These are phyloP conservation scores for Tuber aestivum DNA, from an alignment of 495 filamentous ascomycete genomes.

Conservation along the genomic window DNA sequence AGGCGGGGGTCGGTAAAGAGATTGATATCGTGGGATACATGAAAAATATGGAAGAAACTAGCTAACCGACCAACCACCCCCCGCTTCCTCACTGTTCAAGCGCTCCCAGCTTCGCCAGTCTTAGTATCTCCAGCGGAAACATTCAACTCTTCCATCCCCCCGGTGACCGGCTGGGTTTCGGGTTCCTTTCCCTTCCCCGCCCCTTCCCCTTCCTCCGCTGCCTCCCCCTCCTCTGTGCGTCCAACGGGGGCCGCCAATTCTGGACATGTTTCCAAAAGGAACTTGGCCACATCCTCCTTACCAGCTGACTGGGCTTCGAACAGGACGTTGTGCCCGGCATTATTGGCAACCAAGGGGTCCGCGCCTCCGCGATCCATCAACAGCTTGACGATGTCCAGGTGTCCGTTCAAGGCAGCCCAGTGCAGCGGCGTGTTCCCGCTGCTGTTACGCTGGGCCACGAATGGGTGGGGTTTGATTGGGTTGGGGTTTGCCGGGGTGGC, in stretches of 20 bases:
- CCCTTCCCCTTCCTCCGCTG: slow-evolving; percentile 4
- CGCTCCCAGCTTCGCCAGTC: background rate
- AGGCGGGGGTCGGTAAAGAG: background rate
- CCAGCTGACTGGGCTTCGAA: slow-evolving; percentile 74
- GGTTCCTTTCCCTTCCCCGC: background rate
- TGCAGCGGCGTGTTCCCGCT: slow-evolving; percentile 85
- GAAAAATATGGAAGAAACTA: background rate
- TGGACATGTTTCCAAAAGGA: slow-evolving; percentile 52
- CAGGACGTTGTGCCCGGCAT: slow-evolving; percentile 75
- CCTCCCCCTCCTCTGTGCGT: slow-evolving; percentile 50
- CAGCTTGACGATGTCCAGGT: slow-evolving; percentile 68
- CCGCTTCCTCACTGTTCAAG: background rate
- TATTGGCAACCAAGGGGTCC: slow-evolving; percentile 66
- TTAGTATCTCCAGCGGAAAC: slow-evolving; percentile 15
- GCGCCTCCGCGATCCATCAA: slow-evolving; percentile 64
- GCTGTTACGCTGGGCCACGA: slow-evolving; percentile 65
- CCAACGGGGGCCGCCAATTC: slow-evolving; percentile 22
- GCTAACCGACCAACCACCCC: background rate
- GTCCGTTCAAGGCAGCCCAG: slow-evolving; percentile 86
- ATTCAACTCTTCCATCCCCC: slow-evolving; percentile 13
- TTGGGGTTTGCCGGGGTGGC: slow-evolving; percentile 39
- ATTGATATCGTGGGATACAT: background rate
- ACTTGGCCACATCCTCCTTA: slow-evolving; percentile 61
- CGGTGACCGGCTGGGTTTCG: background rate
- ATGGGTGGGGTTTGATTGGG: slow-evolving; percentile 37